Conservation (phyloP, 2,329 filamentous ascomycete genomes). For the Cladophialophora bantiana region DNA sequence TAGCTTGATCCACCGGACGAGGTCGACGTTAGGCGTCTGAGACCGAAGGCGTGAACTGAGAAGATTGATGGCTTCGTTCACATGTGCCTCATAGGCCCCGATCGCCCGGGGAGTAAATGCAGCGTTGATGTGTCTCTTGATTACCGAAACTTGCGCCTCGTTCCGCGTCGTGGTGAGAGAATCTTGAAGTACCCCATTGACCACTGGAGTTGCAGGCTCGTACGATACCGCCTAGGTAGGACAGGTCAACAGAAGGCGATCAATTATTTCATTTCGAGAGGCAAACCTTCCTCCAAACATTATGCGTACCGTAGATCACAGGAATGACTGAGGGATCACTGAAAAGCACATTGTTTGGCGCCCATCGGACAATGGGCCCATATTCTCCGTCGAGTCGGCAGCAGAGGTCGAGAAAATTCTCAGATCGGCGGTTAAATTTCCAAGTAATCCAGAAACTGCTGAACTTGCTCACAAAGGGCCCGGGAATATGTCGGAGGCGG, state of each 20-base stretch:
- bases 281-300: slow-evolving; percentile 21
- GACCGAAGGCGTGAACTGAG: not conserved
- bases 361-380: no score
- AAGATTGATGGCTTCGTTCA: slow-evolving; percentile 58
- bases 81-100: slow-evolving; percentile 81
- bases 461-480: slow-evolving; percentile 70
- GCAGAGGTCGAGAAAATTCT: slow-evolving; percentile 20
- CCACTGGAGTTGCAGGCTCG: slow-evolving; percentile 6
- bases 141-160: slow-evolving; percentile 46
- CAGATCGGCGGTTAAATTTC: slow-evolving; percentile 1
- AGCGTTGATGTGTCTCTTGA: slow-evolving; percentile 80
- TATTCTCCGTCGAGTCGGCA: not conserved
- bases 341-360: no score
- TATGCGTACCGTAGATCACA: slow-evolving; percentile 20
- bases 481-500: slow-evolving; percentile 55
- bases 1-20: not conserved
- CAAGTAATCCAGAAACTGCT: slow-evolving; percentile 78
- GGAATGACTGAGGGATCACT: no score
- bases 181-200: slow-evolving; percentile 17
- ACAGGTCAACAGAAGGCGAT: not conserved
- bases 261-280: no score
- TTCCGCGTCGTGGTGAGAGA: slow-evolving; percentile 13
- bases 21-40: slow-evolving; percentile 10
- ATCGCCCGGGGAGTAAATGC: slow-evolving; percentile 72
- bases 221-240: slow-evolving; percentile 15